A percentile compares a stretch with the other conserved stretches of the same genome.
phyloP scores from a whole-genome alignment of 768 basidiomycete genomes.

The Pisolithus marmoratus region DNA sequence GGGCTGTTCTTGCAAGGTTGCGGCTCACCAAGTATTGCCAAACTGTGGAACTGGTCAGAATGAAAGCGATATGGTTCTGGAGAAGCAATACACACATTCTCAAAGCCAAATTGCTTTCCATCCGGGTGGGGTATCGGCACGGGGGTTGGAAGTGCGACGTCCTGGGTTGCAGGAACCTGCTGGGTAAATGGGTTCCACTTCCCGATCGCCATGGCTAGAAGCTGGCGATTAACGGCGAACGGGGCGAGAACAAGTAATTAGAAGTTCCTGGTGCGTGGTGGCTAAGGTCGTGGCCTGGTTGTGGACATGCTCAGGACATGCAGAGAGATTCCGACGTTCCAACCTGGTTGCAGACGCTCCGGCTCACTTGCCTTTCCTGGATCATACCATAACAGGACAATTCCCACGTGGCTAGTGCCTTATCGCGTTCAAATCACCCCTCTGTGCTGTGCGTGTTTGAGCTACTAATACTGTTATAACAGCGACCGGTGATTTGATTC shows the following conservation, averaged over 20 bases:
- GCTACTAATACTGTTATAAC: neutral
- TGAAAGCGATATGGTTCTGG: conserved; percentile 1
- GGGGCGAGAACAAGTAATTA: conserved; percentile 8
- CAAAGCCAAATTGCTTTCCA: conserved; percentile 90
- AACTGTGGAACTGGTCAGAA: conserved; percentile 48
- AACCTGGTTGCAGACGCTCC: neutral
- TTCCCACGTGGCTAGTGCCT: conserved; percentile 1
- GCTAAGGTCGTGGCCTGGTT: neutral
- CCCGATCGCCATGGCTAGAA: conserved; percentile 30
- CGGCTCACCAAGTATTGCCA: conserved; percentile 86
- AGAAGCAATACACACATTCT: conserved; percentile 66
- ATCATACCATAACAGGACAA: neutral
- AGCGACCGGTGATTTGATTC: neutral
- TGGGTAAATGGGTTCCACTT: conserved; percentile 35
- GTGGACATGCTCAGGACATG: neutral
- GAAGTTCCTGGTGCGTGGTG: conserved; percentile 8
- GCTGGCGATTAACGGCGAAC: conserved; percentile 2
- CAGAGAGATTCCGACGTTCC: neutral
- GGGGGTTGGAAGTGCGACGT: conserved; percentile 23
- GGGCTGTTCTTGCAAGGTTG: conserved; percentile 1
- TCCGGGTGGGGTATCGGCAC: conserved; percentile 51
- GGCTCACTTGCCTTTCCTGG: neutral
- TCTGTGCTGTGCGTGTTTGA: too few species aligned
- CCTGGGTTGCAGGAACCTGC: conserved; percentile 15
- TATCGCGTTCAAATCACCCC: neutral